phyloP scores from a whole-genome alignment of 2,329 filamentous ascomycete genomes.

The Phialophora chinensis region DNA sequence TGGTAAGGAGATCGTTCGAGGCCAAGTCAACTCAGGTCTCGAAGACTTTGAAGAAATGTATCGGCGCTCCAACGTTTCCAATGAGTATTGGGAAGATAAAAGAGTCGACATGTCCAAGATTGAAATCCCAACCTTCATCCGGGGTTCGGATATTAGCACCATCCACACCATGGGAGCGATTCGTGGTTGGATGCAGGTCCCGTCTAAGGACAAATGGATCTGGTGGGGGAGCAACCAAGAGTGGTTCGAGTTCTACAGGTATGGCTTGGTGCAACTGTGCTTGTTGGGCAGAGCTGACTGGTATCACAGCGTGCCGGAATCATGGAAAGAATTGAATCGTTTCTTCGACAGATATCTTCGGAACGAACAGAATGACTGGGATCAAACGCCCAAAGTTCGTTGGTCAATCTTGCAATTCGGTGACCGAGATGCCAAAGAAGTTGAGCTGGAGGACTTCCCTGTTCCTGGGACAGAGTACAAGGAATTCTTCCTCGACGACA shows the following conservation, averaged over 20 bases:
- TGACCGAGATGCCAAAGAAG: slow-evolving; percentile 1
- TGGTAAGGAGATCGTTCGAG: slow-evolving; percentile 27
- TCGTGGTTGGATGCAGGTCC: slow-evolving; percentile 46
- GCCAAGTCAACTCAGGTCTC: slow-evolving; percentile 11
- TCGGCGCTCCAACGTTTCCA: slow-evolving; percentile 44
- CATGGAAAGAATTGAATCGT: slow-evolving; percentile 46
- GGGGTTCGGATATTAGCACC: slow-evolving; percentile 43
- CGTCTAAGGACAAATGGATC: slow-evolving; percentile 49
- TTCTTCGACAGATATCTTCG: slow-evolving; percentile 58
- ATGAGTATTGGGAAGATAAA: slow-evolving; percentile 40
- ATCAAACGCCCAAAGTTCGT: slow-evolving; percentile 53
- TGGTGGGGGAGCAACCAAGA: slow-evolving; percentile 53
- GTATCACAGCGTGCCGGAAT: slow-evolving; percentile 34
- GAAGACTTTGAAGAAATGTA: slow-evolving; percentile 54
- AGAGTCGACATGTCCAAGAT: slow-evolving; percentile 38
- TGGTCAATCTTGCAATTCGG: slow-evolving; percentile 22
- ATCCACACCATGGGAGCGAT: slow-evolving; percentile 49
- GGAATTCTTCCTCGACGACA: slow-evolving; percentile 62
- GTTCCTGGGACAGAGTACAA: slow-evolving; percentile 19
- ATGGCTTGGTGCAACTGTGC: no score
- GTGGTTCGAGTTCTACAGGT: slow-evolving; percentile 53
- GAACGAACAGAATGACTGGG: slow-evolving; percentile 53
- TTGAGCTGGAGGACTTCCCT: slow-evolving; percentile 43
- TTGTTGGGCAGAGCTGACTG: no score
- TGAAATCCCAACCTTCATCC: slow-evolving; percentile 46